Evolutionary conservation across 805 yeast species (phyloP).

Genomic region (Yamadazyma kitorensis): DNA sequence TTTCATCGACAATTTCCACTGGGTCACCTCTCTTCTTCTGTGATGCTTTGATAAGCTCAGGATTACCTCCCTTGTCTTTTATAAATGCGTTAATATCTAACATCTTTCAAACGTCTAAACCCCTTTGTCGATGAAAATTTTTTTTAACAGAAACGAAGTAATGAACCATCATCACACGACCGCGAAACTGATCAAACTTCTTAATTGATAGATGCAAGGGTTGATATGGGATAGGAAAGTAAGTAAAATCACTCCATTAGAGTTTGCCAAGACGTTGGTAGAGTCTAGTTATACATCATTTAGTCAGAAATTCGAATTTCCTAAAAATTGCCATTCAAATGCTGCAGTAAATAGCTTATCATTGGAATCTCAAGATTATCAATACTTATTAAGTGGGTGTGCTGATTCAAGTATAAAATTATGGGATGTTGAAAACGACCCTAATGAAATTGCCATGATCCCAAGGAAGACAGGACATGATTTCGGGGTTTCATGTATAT

Average conservation of each 20-base stretch:
- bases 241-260: slow-evolving; percentile 27
- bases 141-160: neutral
- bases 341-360: slow-evolving; percentile 61
- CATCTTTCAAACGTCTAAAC: slow-evolving; percentile 44
- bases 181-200: too few relatives aligned
- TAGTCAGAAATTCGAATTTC: slow-evolving; percentile 33
- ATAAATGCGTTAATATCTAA: slow-evolving; percentile 89
- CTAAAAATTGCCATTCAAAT: slow-evolving; percentile 41
- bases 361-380: slow-evolving; percentile 45
- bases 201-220: slow-evolving; percentile 29
- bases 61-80: slow-evolving; percentile 96
- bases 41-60: slow-evolving; percentile 80
- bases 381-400: slow-evolving; percentile 64
- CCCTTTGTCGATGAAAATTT: slow-evolving; percentile 1
- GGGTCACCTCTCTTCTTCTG: slow-evolving; percentile 93
- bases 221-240: slow-evolving; percentile 33
- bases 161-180: neutral
- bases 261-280: slow-evolving; percentile 32
- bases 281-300: slow-evolving; percentile 35
- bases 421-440: slow-evolving; percentile 57
- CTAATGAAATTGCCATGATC: slow-evolving; percentile 32
- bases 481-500: slow-evolving; percentile 68
- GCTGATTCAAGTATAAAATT: slow-evolving; percentile 67
- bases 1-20: slow-evolving; percentile 94
- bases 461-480: slow-evolving; percentile 49